Conservation (phyloP, 116 monocot species). For the Dioscorea cayenensis region DNA sequence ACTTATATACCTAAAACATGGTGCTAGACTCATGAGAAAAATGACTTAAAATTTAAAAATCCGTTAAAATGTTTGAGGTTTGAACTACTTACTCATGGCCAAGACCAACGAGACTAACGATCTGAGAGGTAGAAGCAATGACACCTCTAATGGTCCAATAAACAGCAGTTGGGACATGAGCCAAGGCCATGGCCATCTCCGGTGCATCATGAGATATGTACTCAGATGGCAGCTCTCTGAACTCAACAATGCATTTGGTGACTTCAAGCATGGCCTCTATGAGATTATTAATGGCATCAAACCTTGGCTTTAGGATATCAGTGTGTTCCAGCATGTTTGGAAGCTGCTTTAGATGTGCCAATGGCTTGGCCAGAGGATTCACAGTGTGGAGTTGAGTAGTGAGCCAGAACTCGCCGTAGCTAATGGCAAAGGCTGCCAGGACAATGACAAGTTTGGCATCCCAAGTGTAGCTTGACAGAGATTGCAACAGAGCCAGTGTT, state of each 20-base stretch:
- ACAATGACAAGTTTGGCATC: constrained; percentile 65
- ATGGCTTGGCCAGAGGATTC: constrained; percentile 60
- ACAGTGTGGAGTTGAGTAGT: constrained; percentile 58
- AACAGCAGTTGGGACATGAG: constrained; percentile 67
- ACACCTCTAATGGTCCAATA: constrained; percentile 62
- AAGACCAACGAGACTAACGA: constrained; percentile 48
- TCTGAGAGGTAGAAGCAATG: constrained; percentile 60
- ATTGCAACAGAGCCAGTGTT: constrained; percentile 35
- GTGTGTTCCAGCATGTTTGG: constrained; percentile 54
- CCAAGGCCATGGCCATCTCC: constrained; percentile 41
- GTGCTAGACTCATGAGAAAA: too few relatives aligned
- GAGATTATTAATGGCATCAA: constrained; percentile 61
- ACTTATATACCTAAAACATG: constrained; percentile 32
- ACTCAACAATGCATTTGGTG: constrained; percentile 59
- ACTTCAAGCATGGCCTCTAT: constrained; percentile 59
- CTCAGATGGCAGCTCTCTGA: constrained; percentile 59
- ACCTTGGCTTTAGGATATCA: constrained; percentile 51
- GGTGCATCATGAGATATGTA: constrained; percentile 42
- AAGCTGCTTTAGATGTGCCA: constrained; percentile 57
- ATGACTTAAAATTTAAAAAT: too few relatives aligned
- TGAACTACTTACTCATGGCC: constrained; percentile 55
- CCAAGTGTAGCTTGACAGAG: constrained; percentile 57
- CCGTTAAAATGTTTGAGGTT: too few relatives aligned
- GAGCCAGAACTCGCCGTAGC: constrained; percentile 77
- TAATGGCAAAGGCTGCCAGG: constrained; percentile 63